These are phyloP conservation scores for Phyllosticta citriasiana DNA, from an alignment of 2,329 filamentous ascomycete genomes.

Conservation along the genomic window DNA sequence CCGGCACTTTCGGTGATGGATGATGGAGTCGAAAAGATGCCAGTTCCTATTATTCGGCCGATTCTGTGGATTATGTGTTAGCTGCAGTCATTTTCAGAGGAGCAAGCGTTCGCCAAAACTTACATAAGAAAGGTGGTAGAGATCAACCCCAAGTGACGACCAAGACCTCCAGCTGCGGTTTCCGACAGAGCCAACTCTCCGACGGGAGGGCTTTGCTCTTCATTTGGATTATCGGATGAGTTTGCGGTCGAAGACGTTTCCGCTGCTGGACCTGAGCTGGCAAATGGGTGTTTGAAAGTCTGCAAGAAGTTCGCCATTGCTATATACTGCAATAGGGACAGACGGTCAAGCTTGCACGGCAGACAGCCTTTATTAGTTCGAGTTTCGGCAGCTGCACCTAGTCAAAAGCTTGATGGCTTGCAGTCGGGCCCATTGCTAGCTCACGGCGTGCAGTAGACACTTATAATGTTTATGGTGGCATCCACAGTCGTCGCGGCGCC, in stretches of 20 bases:
- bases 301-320: neutral
- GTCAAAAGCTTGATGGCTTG: neutral
- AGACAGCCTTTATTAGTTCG: neutral
- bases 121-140: slow-evolving; percentile 9
- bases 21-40: slow-evolving; percentile 63
- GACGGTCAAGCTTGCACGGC: neutral
- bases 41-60: slow-evolving; percentile 54
- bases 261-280: neutral
- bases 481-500: neutral
- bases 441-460: neutral
- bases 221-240: neutral
- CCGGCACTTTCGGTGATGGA: slow-evolving; percentile 57
- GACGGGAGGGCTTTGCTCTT: neutral
- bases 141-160: slow-evolving; percentile 6
- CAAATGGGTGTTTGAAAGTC: neutral
- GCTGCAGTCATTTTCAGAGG: neutral
- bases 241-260: neutral
- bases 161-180: slow-evolving; percentile 2
- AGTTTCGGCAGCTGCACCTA: neutral
- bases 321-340: neutral
- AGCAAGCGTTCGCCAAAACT: neutral
- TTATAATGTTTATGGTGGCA: neutral
- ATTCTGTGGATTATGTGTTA: neutral
- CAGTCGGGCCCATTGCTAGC: neutral
- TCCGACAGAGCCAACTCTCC: slow-evolving; percentile 5